Conservation (phyloP, 371 early-diverging fungal genomes). For the Mucor lusitanicus region DNA sequence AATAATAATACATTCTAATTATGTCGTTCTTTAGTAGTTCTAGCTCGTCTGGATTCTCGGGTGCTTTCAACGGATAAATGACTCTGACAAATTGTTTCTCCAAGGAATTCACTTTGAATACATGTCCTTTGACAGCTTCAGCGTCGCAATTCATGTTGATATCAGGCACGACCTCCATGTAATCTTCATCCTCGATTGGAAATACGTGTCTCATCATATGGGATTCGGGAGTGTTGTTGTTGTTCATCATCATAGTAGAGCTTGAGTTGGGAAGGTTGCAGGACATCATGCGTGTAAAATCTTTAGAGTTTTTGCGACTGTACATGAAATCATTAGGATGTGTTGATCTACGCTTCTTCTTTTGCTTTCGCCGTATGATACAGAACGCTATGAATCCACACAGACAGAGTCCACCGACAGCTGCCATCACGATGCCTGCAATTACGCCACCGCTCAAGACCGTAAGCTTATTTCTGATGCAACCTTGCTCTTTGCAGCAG, state of each 20-base stretch:
- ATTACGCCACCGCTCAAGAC: constrained; percentile 1
- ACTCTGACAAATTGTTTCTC: constrained; percentile 25
- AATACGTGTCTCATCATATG: constrained; percentile 14
- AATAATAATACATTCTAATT: constrained; percentile 54
- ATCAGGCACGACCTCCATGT: constrained; percentile 20
- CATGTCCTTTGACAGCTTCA: constrained; percentile 17
- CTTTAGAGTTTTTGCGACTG: constrained; percentile 7
- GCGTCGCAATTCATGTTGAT: constrained; percentile 11
- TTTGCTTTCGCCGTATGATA: constrained; percentile 7
- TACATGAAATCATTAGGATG: constrained; percentile 2
- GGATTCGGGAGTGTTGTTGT: constrained; percentile 10
- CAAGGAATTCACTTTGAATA: constrained; percentile 21
- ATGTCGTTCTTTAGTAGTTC: constrained; percentile 61
- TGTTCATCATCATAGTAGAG: constrained; percentile 1
- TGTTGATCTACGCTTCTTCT: constrained; percentile 7
- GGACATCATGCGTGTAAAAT: constrained; percentile 1
- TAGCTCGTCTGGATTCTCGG: constrained; percentile 64
- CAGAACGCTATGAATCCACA: constrained; percentile 8
- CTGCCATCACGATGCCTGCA: constrained; percentile 10
- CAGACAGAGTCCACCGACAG: neutral
- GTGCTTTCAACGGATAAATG: constrained; percentile 11
- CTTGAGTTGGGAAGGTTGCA: constrained; percentile 2
- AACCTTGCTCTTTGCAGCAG: constrained; percentile 14
- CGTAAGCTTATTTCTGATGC: neutral
- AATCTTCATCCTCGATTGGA: constrained; percentile 24